Evolutionary conservation across 192 early-diverging fungal species (phyloP).

Genomic region (Backusella tuberculispora): DNA sequence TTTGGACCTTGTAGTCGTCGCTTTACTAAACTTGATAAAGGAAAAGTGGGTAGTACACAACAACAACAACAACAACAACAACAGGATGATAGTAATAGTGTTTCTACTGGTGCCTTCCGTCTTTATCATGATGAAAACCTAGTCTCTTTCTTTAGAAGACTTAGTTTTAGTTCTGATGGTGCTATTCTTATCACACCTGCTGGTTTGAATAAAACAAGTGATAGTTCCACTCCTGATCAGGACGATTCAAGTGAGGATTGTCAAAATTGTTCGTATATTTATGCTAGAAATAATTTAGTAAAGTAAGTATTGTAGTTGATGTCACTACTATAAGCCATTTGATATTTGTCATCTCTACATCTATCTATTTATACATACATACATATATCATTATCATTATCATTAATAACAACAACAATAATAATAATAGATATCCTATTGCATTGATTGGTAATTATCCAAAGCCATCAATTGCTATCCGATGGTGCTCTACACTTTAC

Average conservation of each 20-base stretch:
- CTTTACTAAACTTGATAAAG: constrained; percentile 23
- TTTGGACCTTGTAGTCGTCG: constrained; percentile 26
- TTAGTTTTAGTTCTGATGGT: constrained; percentile 89
- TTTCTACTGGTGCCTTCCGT: constrained; percentile 45
- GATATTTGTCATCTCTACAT: not conserved
- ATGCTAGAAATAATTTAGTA: constrained; percentile 61
- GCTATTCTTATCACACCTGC: constrained; percentile 80
- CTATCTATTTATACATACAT: not conserved
- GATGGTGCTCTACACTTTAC: constrained; percentile 68
- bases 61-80: not conserved
- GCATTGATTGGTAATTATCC: constrained; percentile 69
- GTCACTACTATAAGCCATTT: not conserved
- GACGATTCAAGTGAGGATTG: constrained; percentile 34
- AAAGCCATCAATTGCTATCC: constrained; percentile 80
- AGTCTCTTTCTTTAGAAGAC: constrained; percentile 88
- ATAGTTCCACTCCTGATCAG: constrained; percentile 30
- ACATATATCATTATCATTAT: not conserved
- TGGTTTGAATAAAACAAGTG: constrained; percentile 59
- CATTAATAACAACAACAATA: not conserved
- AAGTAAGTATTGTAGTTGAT: constrained; percentile 37
- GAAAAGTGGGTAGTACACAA: not conserved
- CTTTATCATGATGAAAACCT: constrained; percentile 88
- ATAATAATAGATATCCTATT: constrained; percentile 60
- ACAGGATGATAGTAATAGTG: not conserved
- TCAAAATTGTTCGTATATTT: constrained; percentile 69